These are phyloP conservation scores for Glycine latifolia DNA, from an alignment of 306 rosid genomes.

Conservation along the genomic window DNA sequence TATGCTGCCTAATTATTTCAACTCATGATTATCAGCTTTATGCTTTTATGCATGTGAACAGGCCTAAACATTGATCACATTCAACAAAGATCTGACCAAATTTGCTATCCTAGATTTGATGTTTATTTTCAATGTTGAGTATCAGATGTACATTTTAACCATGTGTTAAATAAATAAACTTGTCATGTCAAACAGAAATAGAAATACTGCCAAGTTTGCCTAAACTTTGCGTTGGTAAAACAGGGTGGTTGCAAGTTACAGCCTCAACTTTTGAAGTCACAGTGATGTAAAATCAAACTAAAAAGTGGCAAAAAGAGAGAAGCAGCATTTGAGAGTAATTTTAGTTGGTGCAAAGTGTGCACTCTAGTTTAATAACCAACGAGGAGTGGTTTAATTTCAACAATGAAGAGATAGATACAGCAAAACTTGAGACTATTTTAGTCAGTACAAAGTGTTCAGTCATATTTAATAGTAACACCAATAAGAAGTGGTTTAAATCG, in stretches of 20 bases:
- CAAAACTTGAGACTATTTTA: not conserved
- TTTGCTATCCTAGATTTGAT: not conserved
- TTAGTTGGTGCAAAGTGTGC: not conserved
- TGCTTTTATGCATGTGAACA: not conserved
- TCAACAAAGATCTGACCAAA: not conserved
- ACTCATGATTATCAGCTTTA: not conserved
- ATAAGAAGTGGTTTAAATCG: not conserved
- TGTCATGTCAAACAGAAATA: too few species aligned
- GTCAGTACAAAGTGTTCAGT: not conserved
- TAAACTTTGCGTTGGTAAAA: conserved; percentile 8
- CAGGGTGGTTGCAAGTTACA: conserved; percentile 3
- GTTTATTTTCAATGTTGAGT: not conserved
- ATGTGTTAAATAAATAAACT: not conserved
- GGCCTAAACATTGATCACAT: conserved; percentile 15
- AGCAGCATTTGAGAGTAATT: not conserved
- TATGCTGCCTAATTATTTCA: not conserved
- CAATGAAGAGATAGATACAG: not conserved
- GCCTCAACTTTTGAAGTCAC: conserved; percentile 10
- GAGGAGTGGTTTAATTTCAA: not conserved
- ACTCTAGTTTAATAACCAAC: not conserved
- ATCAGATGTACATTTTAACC: not conserved
- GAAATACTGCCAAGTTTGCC: not conserved
- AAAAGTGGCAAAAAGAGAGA: not conserved
- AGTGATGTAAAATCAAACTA: not conserved
- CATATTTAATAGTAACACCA: not conserved